A percentile compares a stretch with the other conserved stretches of the same genome.
These are phyloP conservation scores for Ustilaginoidea virens DNA, from an alignment of 2,329 filamentous ascomycete genomes.

Conservation along the genomic window DNA sequence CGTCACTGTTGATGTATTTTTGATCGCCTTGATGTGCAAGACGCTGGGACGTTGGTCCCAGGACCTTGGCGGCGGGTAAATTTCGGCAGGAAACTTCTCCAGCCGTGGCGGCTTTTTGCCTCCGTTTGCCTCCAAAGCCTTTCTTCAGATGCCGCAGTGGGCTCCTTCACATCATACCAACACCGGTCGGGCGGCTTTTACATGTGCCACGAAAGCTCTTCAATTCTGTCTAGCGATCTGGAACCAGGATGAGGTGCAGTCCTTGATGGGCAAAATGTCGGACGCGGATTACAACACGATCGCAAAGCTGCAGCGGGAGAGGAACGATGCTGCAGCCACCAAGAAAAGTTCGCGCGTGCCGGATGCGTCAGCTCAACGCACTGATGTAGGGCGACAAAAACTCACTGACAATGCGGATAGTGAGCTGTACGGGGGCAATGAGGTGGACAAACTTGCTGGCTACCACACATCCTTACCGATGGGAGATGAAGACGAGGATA, in stretches of 20 bases:
- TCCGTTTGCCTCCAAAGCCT: no score
- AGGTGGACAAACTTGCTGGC: constrained; percentile 67
- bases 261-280: constrained; percentile 38
- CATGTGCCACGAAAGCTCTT: constrained; percentile 22
- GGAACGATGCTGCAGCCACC: constrained; percentile 61
- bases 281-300: constrained; percentile 79
- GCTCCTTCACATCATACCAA: no score
- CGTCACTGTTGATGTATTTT: no score
- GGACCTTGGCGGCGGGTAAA: constrained; percentile 17
- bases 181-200: constrained; percentile 14
- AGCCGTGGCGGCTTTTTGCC: constrained; percentile 17
- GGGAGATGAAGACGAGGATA: constrained; percentile 62
- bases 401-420: constrained; percentile 82
- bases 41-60: no score
- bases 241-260: constrained; percentile 26
- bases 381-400: constrained; percentile 81
- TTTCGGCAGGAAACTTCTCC: constrained; percentile 9
- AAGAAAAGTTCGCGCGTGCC: constrained; percentile 74
- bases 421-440: constrained; percentile 68
- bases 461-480: constrained; percentile 84
- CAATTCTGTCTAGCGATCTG: constrained; percentile 19
- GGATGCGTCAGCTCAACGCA: constrained; percentile 65
- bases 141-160: no score
- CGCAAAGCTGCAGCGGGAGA: constrained; percentile 80
- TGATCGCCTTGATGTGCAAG: no score